Conservation (phyloP, 2,329 filamentous ascomycete species). For the Cercospora berteroae region DNA sequence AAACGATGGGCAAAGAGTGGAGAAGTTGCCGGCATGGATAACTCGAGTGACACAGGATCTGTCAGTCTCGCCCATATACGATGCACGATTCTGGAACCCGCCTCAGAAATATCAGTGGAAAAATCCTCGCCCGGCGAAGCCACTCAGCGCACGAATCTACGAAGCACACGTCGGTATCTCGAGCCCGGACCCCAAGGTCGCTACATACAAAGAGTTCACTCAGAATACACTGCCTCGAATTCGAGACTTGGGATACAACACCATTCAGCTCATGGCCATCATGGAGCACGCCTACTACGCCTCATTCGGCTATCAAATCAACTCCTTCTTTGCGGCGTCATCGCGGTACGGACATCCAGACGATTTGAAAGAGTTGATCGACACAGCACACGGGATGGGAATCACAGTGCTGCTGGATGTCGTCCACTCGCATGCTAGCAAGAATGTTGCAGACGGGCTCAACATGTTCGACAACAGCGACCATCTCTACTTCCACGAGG, state of each 20-base stretch:
- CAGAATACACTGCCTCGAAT: slow-evolving; percentile 88
- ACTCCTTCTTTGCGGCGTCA: slow-evolving; percentile 97
- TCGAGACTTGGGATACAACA: slow-evolving; percentile 87
- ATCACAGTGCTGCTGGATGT: slow-evolving; percentile 90
- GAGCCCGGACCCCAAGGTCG: slow-evolving; percentile 80
- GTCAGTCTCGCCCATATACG: slow-evolving; percentile 83
- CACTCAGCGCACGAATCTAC: slow-evolving; percentile 84
- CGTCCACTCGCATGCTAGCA: slow-evolving; percentile 96
- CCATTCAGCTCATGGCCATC: slow-evolving; percentile 96
- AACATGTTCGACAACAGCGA: slow-evolving; percentile 96
- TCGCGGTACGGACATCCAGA: slow-evolving; percentile 92
- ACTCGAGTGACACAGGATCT: slow-evolving; percentile 95
- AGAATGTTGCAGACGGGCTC: slow-evolving; percentile 91
- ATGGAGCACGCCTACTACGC: slow-evolving; percentile 99
- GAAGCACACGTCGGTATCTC: slow-evolving; percentile 99
- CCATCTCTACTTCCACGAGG: slow-evolving; percentile 92
- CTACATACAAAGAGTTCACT: slow-evolving; percentile 97
- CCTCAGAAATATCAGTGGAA: slow-evolving; percentile 85
- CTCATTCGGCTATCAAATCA: slow-evolving; percentile 97
- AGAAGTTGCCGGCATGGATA: slow-evolving; percentile 94
- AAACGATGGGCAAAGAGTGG: slow-evolving; percentile 70
- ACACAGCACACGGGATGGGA: slow-evolving; percentile 88
- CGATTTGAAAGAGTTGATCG: slow-evolving; percentile 93
- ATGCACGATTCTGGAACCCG: slow-evolving; percentile 96
- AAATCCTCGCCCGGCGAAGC: slow-evolving; percentile 77